Evolutionary conservation across 2,329 filamentous ascomycete species (phyloP), one percentile per base, ranked within the genome.

Genomic region (Talaromyces albobiverticillius): DNA sequence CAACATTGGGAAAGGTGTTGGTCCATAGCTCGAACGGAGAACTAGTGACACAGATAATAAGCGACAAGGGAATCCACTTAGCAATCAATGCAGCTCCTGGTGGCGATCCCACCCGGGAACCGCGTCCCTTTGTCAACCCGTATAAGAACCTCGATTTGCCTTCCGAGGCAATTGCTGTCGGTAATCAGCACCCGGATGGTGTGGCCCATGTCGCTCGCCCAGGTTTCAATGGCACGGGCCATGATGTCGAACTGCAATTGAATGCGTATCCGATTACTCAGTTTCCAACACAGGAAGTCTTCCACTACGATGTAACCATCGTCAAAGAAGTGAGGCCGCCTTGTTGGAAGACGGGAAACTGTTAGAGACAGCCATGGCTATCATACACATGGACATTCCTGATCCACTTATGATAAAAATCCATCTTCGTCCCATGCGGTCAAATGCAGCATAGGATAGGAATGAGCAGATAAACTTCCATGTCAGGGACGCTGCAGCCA

Each of bases 231-330:
- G 79, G 71, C 0, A 74, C 76, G 7, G 86, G 85, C 1, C 82
- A 79, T 57, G 66, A 75, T 0, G 78, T 85, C 18, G 64, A 71
- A 0, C 62, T 90, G 1, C 70, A 78, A 2, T 73, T 95, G 34
- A 97, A 97, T 67, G 85, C 90, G 9, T 95, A 86, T 71, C 79
- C 84, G 0, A 85, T 96, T 52, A 71, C 68, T 0, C 71, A 76
- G 9, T 83, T 85, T 53, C 84, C 84, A 0, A 77, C 70, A 2
- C 80, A 77, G 11, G 81, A 82, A 0, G 82, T 96, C 20, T 85
- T 85, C 58, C 92, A 96, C 66, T 97, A 93, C 62, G 90, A 96
- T 74, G 89, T 92, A 74, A 80, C n/a, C n/a, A n/a, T n/a, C n/a
- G n/a, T n/a, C n/a, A n/a, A n/a, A n/a, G n/a, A n/a, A n/a, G n/a